Evolutionary conservation across 2,329 filamentous ascomycete species (phyloP).

Genomic region (Pseudocercospora eumusae): DNA sequence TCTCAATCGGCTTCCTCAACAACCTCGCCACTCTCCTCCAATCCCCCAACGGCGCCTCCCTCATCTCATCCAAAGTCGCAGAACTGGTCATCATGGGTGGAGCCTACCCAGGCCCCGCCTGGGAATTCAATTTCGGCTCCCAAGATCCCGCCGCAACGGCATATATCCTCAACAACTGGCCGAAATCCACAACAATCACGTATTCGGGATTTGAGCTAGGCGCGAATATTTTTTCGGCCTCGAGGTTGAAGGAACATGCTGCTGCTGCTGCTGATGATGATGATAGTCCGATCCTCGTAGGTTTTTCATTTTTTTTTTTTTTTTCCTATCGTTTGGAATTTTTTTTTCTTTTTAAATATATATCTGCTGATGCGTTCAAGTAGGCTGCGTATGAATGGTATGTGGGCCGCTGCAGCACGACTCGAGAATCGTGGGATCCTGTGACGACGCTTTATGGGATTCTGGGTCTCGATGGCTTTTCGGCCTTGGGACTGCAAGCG

Average conservation of each 20-base stretch:
- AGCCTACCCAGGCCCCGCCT: conserved; percentile 48
- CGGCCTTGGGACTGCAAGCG: conserved; percentile 1
- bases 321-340: no score
- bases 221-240: conserved; percentile 46
- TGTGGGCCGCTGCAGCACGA: conserved; percentile 17
- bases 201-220: conserved; percentile 52
- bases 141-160: conserved; percentile 43
- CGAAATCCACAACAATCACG: conserved; percentile 40
- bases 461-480: conserved; percentile 13
- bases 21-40: conserved; percentile 51
- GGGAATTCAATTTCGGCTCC: conserved; percentile 55
- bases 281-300: conserved; percentile 18
- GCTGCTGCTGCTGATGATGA: no score
- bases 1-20: conserved; percentile 29
- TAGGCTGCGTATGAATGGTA: conserved; percentile 25
- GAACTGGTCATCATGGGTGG: conserved; percentile 59
- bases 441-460: conserved; percentile 21
- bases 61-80: conserved; percentile 50
- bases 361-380: no score
- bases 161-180: conserved; percentile 53
- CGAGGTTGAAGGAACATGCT: conserved; percentile 32
- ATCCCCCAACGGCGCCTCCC: conserved; percentile 46
- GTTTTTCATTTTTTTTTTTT: no score
- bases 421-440: conserved; percentile 22
- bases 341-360: no score